Evolutionary conservation across 106 monocot species (phyloP).

Genomic region (Dioscorea alata): DNA sequence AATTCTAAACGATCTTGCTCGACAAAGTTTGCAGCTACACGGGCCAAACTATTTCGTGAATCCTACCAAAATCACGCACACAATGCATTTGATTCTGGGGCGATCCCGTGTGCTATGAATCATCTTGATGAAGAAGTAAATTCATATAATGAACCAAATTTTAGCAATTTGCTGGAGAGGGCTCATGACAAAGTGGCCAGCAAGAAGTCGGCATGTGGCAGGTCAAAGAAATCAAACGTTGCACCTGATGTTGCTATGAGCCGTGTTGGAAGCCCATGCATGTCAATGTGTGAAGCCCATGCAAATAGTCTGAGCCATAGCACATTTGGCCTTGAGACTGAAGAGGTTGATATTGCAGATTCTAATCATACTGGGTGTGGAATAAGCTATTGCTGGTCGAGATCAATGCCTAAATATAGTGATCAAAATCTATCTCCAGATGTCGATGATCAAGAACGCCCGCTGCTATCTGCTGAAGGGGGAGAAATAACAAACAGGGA

Average conservation of each 20-base stretch:
- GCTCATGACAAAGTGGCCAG: constrained; percentile 9
- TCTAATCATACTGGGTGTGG: constrained; percentile 83
- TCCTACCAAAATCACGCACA: constrained; percentile 3
- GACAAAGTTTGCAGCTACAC: constrained; percentile 28
- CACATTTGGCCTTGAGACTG: constrained; percentile 16
- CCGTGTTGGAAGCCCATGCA: constrained; percentile 56
- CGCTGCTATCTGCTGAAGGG: constrained; percentile 46
- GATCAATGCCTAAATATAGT: constrained; percentile 57
- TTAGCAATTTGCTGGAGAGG: constrained; percentile 13
- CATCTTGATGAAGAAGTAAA: constrained; percentile 55
- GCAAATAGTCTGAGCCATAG: constrained; percentile 34
- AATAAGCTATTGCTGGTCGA: constrained; percentile 86
- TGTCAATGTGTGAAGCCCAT: constrained; percentile 35
- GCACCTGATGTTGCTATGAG: constrained; percentile 32
- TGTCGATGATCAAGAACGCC: constrained; percentile 54
- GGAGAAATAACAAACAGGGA: constrained; percentile 22
- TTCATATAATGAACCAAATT: constrained; percentile 29
- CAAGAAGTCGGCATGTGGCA: constrained; percentile 24
- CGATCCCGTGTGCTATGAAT: constrained; percentile 8
- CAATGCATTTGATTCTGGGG: constrained; percentile 21
- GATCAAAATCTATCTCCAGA: constrained; percentile 41
- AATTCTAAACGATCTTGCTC: constrained; percentile 10
- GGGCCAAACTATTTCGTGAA: constrained; percentile 24
- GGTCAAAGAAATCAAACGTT: constrained; percentile 23
- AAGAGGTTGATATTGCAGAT: constrained; percentile 47